phyloP scores from a whole-genome alignment of 306 rosid species.

The Rubus idaeus region DNA sequence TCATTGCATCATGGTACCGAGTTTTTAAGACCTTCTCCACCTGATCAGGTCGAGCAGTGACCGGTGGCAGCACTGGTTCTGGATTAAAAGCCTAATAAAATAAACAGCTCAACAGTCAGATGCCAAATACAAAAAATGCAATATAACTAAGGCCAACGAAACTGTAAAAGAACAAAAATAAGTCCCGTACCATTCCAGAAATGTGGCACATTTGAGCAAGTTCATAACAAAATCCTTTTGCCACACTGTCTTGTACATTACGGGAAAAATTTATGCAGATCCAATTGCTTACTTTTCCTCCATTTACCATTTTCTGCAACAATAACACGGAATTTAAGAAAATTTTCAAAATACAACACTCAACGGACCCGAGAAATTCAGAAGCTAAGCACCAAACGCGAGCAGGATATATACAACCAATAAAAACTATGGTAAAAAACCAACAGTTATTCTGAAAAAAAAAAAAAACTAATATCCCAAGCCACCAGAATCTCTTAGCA shows the following conservation, averaged over 20 bases:
- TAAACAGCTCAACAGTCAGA: neutral
- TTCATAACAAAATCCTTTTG: constrained; percentile 71
- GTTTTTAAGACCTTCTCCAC: constrained; percentile 81
- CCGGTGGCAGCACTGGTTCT: constrained; percentile 71
- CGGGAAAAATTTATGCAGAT: constrained; percentile 86
- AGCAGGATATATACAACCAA: no score
- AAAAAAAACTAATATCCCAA: no score
- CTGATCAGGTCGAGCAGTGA: constrained; percentile 77
- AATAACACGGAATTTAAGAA: constrained; percentile 10
- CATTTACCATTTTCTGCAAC: constrained; percentile 98
- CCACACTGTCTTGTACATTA: constrained; percentile 72
- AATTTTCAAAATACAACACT: neutral
- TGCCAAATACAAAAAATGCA: neutral
- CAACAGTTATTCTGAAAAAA: no score
- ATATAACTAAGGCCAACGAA: neutral
- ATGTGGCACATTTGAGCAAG: constrained; percentile 86
- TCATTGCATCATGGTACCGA: constrained; percentile 73
- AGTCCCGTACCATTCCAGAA: constrained; percentile 87
- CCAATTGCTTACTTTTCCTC: constrained; percentile 85
- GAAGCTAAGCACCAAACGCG: no score
- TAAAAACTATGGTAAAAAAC: no score
- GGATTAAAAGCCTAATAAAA: constrained; percentile 60
- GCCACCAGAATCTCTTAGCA: no score
- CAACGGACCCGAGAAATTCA: neutral
- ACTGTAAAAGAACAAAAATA: neutral